Evolutionary conservation across 2,329 filamentous ascomycete species (phyloP).

Genomic region (Hypomyces rosellus): DNA sequence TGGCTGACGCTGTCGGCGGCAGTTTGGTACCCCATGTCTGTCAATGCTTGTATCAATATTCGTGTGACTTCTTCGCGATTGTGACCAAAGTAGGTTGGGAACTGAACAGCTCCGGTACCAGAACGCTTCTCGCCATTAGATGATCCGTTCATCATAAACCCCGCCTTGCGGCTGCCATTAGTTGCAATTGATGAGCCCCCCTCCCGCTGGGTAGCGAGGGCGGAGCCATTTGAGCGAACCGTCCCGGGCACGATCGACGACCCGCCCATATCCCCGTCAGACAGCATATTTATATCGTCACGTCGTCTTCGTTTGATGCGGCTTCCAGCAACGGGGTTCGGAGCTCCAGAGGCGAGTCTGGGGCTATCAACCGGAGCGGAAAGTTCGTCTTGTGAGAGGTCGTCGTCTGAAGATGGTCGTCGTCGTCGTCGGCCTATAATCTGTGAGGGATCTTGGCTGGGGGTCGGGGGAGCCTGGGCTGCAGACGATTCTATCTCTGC

Average conservation of each 20-base stretch:
- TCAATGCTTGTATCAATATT: conserved; percentile 83
- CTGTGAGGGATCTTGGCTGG: conserved; percentile 26
- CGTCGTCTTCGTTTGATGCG: conserved; percentile 51
- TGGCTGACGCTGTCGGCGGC: conserved; percentile 69
- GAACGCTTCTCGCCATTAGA: conserved; percentile 26
- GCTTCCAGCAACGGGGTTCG: conserved; percentile 11
- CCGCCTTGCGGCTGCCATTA: conserved; percentile 44
- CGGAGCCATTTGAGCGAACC: conserved; percentile 5
- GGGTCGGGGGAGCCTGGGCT: conserved; percentile 19
- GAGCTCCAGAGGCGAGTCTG: conserved; percentile 8
- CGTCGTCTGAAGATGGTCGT: conserved; percentile 40
- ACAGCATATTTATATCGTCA: conserved; percentile 52
- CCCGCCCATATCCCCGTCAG: conserved; percentile 45
- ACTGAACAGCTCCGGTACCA: conserved; percentile 11
- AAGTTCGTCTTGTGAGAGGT: conserved; percentile 27
- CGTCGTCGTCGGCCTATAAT: conserved; percentile 54
- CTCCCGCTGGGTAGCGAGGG: conserved; percentile 19
- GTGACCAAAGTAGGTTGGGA: conserved; percentile 66
- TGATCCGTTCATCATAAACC: conserved; percentile 49
- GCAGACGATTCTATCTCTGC: conserved; percentile 37
- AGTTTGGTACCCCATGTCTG: conserved; percentile 77
- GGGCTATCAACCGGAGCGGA: not conserved
- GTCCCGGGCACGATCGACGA: conserved; percentile 23
- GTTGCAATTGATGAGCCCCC: conserved; percentile 21
- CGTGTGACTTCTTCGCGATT: conserved; percentile 88